Evolutionary conservation across 1,284 basidiomycete genomes (phyloP).

Genomic region (Boletus semigastroideus): DNA sequence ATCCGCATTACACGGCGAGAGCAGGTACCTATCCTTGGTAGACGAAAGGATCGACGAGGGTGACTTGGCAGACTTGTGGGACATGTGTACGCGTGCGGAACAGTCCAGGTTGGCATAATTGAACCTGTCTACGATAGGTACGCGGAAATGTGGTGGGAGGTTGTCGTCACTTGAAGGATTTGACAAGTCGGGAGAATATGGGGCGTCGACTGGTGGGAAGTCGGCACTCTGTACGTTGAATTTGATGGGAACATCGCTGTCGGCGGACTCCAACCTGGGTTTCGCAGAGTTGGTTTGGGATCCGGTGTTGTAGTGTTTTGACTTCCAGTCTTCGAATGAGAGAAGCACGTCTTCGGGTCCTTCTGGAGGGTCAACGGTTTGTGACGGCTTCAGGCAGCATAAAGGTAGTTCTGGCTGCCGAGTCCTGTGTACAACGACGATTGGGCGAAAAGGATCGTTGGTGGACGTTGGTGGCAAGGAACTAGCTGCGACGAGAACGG

Average conservation of each 20-base stretch:
- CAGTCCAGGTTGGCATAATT: conserved; percentile 96
- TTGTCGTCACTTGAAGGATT: conserved; percentile 15
- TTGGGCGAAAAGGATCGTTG: conserved; percentile 60
- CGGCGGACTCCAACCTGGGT: conserved; percentile 30
- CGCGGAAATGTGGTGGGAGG: conserved; percentile 59
- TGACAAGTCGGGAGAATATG: conserved; percentile 4
- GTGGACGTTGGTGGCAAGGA: conserved; percentile 44
- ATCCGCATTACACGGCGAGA: conserved; percentile 75
- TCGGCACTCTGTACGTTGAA: conserved; percentile 10
- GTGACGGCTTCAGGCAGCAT: conserved; percentile 62
- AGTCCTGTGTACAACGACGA: conserved; percentile 45
- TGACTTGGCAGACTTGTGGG: conserved; percentile 84
- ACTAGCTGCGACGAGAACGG: conserved; percentile 22
- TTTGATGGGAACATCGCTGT: conserved; percentile 25
- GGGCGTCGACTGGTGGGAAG: conserved; percentile 1
- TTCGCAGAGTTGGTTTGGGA: conserved; percentile 22
- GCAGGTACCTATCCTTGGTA: conserved; percentile 96
- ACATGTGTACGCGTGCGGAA: conserved; percentile 85
- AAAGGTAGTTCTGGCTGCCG: conserved; percentile 52
- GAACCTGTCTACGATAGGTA: conserved; percentile 77
- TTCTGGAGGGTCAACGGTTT: conserved; percentile 51
- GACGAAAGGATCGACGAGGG: conserved; percentile 83
- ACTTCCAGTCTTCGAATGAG: conserved; percentile 92
- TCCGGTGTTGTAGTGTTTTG: conserved; percentile 45
- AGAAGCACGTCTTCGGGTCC: conserved; percentile 60